Conservation (phyloP, 768 basidiomycete species). For the Plicaturopsis crispa region DNA sequence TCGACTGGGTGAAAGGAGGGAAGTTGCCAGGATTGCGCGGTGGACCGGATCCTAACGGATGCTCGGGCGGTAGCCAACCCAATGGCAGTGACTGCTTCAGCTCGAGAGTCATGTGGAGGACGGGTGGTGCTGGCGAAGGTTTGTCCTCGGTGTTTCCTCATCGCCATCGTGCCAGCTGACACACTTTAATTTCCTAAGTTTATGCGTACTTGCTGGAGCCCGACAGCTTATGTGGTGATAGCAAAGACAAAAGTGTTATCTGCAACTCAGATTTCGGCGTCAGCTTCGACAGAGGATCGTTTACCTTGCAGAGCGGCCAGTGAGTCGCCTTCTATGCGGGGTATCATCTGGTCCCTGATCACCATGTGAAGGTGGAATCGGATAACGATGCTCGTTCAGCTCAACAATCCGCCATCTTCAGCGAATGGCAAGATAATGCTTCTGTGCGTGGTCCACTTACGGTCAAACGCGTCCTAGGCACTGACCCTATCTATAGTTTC, state of each 20-base stretch:
- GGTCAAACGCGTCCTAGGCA: not conserved
- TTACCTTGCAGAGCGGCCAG: slow-evolving; percentile 54
- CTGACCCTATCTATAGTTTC: slow-evolving; percentile 33
- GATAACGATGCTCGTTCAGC: slow-evolving; percentile 66
- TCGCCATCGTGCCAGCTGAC: slow-evolving; percentile 4
- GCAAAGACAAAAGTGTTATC: slow-evolving; percentile 40
- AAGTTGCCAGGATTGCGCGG: slow-evolving; percentile 76
- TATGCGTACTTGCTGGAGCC: slow-evolving; percentile 75
- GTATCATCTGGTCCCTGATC: slow-evolving; percentile 2
- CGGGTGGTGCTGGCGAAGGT: slow-evolving; percentile 63
- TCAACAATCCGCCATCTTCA: slow-evolving; percentile 59
- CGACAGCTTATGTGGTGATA: slow-evolving; percentile 49
- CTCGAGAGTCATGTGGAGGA: slow-evolving; percentile 71
- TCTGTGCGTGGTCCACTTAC: slow-evolving; percentile 40
- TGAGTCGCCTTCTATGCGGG: slow-evolving; percentile 29
- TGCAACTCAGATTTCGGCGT: slow-evolving; percentile 76
- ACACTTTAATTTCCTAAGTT: slow-evolving; percentile 33
- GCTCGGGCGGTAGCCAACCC: slow-evolving; percentile 61
- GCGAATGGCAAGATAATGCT: slow-evolving; percentile 72
- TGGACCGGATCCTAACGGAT: slow-evolving; percentile 52
- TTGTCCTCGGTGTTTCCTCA: slow-evolving; percentile 11
- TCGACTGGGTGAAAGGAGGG: slow-evolving; percentile 68
- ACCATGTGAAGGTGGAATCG: slow-evolving; percentile 49
- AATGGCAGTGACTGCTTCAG: slow-evolving; percentile 68
- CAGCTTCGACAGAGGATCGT: slow-evolving; percentile 63